Percentiles rank a stretch among this genome's conserved stretches.
phyloP scores from a whole-genome alignment of 768 basidiomycete species.

The Pleurotus tuber-regium region DNA sequence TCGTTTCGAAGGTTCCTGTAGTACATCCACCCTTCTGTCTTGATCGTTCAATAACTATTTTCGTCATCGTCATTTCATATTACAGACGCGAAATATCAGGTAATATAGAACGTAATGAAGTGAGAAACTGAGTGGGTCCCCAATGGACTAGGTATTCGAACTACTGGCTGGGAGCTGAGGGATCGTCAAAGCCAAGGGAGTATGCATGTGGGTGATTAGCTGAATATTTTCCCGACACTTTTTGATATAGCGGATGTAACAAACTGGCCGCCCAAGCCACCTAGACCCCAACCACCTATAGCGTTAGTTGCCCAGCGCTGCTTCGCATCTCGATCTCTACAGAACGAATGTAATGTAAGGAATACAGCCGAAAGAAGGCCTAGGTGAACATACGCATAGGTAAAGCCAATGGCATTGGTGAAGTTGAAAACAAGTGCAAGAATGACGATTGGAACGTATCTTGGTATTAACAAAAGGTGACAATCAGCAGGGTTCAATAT shows the following conservation, averaged over 20 bases:
- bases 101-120: no score
- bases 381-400: constrained; percentile 70
- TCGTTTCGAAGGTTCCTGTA: no score
- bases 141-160: no score
- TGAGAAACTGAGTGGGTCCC: no score
- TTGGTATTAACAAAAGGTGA: constrained; percentile 25
- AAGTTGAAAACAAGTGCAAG: constrained; percentile 96
- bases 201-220: no score
- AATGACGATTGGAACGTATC: constrained; percentile 91
- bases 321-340: constrained; percentile 89
- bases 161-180: no score
- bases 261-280: constrained; percentile 83
- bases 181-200: no score
- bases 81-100: no score
- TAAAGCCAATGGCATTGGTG: constrained; percentile 95
- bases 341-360: constrained; percentile 13
- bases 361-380: background rate
- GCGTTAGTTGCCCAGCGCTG: constrained; percentile 83
- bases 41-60: no score
- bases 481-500: background rate
- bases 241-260: constrained; percentile 81
- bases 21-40: no score
- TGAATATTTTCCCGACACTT: constrained; percentile 76
- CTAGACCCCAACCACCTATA: constrained; percentile 69
- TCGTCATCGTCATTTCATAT: no score